phyloP scores from a whole-genome alignment of 371 early-diverging fungal species.

The Saksenaea vasiformis region DNA sequence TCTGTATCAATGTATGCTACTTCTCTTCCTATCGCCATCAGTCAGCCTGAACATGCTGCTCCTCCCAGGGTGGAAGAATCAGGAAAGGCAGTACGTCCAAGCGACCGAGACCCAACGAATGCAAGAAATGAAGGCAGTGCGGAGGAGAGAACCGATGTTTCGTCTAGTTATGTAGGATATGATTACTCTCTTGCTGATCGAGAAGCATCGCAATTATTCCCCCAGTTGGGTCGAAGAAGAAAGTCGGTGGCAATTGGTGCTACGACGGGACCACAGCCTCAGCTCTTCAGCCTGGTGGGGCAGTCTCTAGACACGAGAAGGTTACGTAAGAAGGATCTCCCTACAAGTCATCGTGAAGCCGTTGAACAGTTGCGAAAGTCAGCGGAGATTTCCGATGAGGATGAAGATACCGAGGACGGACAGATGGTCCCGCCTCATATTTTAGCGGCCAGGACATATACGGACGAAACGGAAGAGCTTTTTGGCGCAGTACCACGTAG shows the following conservation, averaged over 20 bases:
- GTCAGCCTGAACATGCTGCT: conserved; percentile 3
- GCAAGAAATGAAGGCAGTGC: conserved; percentile 1
- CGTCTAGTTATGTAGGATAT: conserved; percentile 1
- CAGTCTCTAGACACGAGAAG: conserved; percentile 22
- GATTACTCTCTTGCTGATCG: conserved; percentile 17
- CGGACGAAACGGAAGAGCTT: conserved; percentile 37
- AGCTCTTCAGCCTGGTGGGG: conserved; percentile 11
- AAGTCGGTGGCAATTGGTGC: conserved; percentile 18
- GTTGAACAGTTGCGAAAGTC: background rate
- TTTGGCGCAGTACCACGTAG: conserved; percentile 43
- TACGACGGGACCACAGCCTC: conserved; percentile 9
- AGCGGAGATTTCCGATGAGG: conserved; percentile 13
- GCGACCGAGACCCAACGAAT: conserved; percentile 19
- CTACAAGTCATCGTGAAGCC: background rate
- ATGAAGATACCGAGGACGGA: conserved; percentile 25
- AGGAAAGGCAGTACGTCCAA: conserved; percentile 15
- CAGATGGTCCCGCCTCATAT: conserved; percentile 44
- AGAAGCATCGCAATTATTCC: conserved; percentile 14
- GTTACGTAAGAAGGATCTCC: background rate
- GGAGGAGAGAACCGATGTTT: background rate
- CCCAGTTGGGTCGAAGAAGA: conserved; percentile 13
- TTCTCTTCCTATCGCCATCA: conserved; percentile 30
- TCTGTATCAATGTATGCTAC: conserved; percentile 30
- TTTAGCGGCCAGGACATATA: conserved; percentile 32
- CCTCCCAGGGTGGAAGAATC: background rate